Evolutionary conservation across 352 stramenopile genomes (phyloP), one percentile per base, ranked within the genome.

Genomic region (Bremia lactucae): DNA sequence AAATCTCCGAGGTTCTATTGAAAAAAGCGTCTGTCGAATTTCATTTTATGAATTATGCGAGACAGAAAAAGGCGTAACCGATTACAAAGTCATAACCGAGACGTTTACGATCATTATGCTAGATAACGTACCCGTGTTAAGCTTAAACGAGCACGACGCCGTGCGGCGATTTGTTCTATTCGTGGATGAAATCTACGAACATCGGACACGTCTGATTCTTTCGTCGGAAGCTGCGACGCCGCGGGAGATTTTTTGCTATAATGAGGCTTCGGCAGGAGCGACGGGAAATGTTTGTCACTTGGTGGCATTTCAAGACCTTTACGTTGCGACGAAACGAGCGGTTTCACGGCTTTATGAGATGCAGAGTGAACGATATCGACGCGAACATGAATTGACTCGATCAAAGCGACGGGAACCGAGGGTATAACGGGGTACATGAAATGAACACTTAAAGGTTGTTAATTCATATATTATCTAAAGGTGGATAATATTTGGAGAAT

Each of bases 151-250:
- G 28, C 89, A 97, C 46, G 86, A 98, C 57, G 68, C 85, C 54
- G 81, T 89, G n/a, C 68, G 95, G 21, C 79, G 96, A 31, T 98
- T 99, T 64, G 98, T 99, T 57, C 83, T 96, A 34, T 68, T 99
- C 1, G 73, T 98, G 34, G 96, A 99, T 57, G 92, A 98, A 63
- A 58, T 98, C 36, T 99, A 98, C 48, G 94, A 98, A 59, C 79
- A 83, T 31, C 65, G 61, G 24, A 80, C 72, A 9, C 49, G 65
- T 0, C 50, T 91, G 8, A 40, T 92, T 0, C 62, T 72, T 42
- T 83, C 77, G 1, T 68, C 73, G 4, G 60, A 62, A 31, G 72
- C 50, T 16, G 33, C 59, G 0, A 52, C 66, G 6, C 46, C 57
- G 21, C 35, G 66, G 13, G 44, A 42, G 7, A 72, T 93, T 42